phyloP scores from a whole-genome alignment of 2,329 filamentous ascomycete genomes.

The Teratosphaeria viscida region DNA sequence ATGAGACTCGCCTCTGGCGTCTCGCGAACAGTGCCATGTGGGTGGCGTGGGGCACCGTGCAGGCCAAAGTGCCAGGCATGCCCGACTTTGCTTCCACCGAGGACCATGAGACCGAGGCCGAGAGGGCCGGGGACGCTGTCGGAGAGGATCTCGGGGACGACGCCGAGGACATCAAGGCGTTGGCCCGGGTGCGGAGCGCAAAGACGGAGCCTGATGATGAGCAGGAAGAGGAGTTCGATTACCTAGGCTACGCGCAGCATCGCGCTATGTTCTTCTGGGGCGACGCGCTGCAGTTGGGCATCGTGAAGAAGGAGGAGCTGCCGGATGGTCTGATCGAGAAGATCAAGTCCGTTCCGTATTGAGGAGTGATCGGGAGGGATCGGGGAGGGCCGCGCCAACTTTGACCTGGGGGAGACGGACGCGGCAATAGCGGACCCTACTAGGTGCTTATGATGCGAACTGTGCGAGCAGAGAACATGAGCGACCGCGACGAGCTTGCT shows the following conservation, averaged over 20 bases:
- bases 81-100: slow-evolving; percentile 33
- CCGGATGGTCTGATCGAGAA: slow-evolving; percentile 53
- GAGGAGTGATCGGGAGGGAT: not conserved
- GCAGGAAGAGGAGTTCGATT: slow-evolving; percentile 74
- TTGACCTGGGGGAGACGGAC: not conserved
- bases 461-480: not conserved
- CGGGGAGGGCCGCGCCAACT: not conserved
- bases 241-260: slow-evolving; percentile 82
- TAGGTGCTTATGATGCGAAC: not conserved
- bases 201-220: slow-evolving; percentile 29
- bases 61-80: slow-evolving; percentile 74
- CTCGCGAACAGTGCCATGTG: slow-evolving; percentile 80
- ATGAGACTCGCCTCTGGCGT: slow-evolving; percentile 77
- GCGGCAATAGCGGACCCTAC: not conserved
- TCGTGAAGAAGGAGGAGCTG: slow-evolving; percentile 66
- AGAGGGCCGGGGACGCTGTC: slow-evolving; percentile 15
- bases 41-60: slow-evolving; percentile 94
- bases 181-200: slow-evolving; percentile 6
- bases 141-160: slow-evolving; percentile 16
- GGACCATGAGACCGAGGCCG: slow-evolving; percentile 16
- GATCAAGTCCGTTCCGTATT: slow-evolving; percentile 63
- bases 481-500: not conserved
- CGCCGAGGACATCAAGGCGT: slow-evolving; percentile 9
- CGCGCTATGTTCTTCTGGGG: slow-evolving; percentile 91
- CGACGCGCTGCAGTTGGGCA: slow-evolving; percentile 66